These are phyloP conservation scores for Jasminum sambac DNA, from an alignment of 257 asterid genomes.

Conservation along the genomic window DNA sequence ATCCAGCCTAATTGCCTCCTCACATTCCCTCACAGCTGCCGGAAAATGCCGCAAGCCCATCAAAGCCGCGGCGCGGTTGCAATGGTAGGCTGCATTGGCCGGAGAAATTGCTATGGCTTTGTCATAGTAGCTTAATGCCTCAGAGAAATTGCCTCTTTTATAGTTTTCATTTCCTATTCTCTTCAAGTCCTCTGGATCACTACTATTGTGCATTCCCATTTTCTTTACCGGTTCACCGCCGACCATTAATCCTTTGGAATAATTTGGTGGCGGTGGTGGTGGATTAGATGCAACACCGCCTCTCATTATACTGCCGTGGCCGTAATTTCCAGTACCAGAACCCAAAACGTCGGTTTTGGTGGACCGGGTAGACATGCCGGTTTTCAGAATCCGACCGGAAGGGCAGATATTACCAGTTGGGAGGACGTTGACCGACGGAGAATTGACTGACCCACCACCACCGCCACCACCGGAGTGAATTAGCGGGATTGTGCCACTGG, in stretches of 20 bases:
- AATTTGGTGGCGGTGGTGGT: conserved; percentile 21
- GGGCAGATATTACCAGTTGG: conserved; percentile 86
- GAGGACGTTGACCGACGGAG: conserved; percentile 45
- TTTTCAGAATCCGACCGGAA: conserved; percentile 55
- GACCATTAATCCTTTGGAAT: conserved; percentile 42
- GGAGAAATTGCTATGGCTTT: conserved; percentile 73
- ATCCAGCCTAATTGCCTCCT: conserved; percentile 85
- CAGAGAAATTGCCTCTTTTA: conserved; percentile 57
- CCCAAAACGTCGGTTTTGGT: conserved; percentile 63
- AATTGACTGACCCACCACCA: conserved; percentile 37
- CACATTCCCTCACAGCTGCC: conserved; percentile 81
- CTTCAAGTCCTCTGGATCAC: conserved; percentile 86
- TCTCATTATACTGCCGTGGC: conserved; percentile 85
- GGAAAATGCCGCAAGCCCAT: conserved; percentile 57
- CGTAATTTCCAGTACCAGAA: conserved; percentile 59
- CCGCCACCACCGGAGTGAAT: conserved; percentile 44
- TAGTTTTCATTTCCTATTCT: conserved; percentile 73
- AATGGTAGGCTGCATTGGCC: conserved; percentile 67
- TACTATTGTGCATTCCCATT: conserved; percentile 24
- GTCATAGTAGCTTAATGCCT: conserved; percentile 73
- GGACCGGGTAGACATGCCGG: conserved; percentile 55
- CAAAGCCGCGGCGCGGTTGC: conserved; percentile 80
- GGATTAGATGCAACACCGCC: conserved; percentile 42
- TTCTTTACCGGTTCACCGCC: conserved; percentile 48
- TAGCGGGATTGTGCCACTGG: conserved; percentile 53